phyloP scores from a whole-genome alignment of 495 filamentous ascomycete species.

The Alectoria sarmentosa region DNA sequence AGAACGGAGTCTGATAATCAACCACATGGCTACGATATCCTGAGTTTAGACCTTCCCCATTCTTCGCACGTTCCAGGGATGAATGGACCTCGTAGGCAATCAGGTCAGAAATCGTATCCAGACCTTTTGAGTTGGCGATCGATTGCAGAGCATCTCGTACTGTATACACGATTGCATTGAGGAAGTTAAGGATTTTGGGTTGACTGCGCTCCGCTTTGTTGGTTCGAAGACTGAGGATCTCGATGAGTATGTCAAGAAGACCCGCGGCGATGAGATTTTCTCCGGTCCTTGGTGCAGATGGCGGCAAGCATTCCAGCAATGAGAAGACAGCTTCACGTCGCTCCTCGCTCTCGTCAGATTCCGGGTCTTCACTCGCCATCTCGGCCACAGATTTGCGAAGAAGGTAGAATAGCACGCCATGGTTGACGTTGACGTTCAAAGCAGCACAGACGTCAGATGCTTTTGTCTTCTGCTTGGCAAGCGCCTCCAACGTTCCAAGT shows the following conservation, averaged over 20 bases:
- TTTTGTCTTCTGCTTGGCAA: conserved; percentile 70
- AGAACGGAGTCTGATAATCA: conserved; percentile 88
- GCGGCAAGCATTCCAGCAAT: conserved; percentile 68
- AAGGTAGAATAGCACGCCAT: conserved; percentile 91
- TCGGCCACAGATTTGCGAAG: conserved; percentile 83
- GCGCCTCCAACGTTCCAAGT: conserved; percentile 69
- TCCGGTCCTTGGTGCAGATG: conserved; percentile 59
- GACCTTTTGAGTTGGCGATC: conserved; percentile 68
- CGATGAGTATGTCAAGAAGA: conserved; percentile 79
- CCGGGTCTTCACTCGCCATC: conserved; percentile 53
- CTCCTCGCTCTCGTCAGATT: conserved; percentile 59
- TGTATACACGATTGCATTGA: conserved; percentile 78
- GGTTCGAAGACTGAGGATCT: conserved; percentile 79
- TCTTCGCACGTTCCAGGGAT: conserved; percentile 54
- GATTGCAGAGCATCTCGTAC: conserved; percentile 73
- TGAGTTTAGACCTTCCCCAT: conserved; percentile 66
- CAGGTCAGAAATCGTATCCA: conserved; percentile 80
- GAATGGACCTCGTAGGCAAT: conserved; percentile 71
- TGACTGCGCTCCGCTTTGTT: conserved; percentile 74
- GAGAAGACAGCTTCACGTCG: conserved; percentile 87
- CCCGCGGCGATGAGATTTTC: conserved; percentile 78
- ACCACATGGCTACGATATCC: conserved; percentile 71
- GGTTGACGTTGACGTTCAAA: conserved; percentile 87
- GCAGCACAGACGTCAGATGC: conserved; percentile 75
- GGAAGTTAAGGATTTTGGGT: conserved; percentile 70